These are phyloP conservation scores for Boletus eberwhitei DNA, from an alignment of 768 basidiomycete genomes.

Conservation along the genomic window DNA sequence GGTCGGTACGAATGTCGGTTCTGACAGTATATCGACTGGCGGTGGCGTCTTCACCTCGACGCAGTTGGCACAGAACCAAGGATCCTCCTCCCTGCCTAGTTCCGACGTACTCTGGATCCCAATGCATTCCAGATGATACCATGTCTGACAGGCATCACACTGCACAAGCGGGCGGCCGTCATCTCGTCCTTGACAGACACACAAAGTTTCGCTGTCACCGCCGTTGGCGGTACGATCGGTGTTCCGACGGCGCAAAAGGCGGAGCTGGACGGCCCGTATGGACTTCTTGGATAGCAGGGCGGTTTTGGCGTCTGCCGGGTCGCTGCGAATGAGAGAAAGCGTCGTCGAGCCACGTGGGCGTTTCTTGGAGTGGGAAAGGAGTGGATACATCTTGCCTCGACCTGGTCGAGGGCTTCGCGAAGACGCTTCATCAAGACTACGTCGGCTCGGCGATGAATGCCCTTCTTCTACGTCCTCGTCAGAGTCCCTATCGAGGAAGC, in stretches of 20 bases:
- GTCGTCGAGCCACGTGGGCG: slow-evolving; percentile 9
- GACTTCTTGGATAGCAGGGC: slow-evolving; percentile 72
- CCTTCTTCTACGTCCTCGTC: slow-evolving; percentile 43
- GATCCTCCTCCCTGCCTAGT: slow-evolving; percentile 72
- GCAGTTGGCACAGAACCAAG: slow-evolving; percentile 68
- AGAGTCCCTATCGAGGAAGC: slow-evolving; percentile 70
- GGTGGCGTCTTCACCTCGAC: slow-evolving; percentile 45
- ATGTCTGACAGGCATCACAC: slow-evolving; percentile 74
- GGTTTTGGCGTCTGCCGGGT: slow-evolving; percentile 73
- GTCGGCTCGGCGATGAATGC: slow-evolving; percentile 8
- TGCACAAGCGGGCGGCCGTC: slow-evolving; percentile 78
- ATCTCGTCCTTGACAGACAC: slow-evolving; percentile 64
- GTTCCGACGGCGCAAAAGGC: slow-evolving; percentile 41
- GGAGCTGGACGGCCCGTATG: slow-evolving; percentile 57
- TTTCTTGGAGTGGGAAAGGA: slow-evolving; percentile 41
- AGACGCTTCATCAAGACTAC: slow-evolving; percentile 14
- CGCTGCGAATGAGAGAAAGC: slow-evolving; percentile 47
- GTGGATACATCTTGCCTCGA: slow-evolving; percentile 60
- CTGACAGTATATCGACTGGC: slow-evolving; percentile 35
- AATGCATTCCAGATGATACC: slow-evolving; percentile 82
- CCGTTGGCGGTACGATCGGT: slow-evolving; percentile 34
- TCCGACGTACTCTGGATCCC: slow-evolving; percentile 63
- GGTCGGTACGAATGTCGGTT: slow-evolving; percentile 70
- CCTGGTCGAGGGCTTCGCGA: slow-evolving; percentile 31
- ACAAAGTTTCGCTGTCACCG: slow-evolving; percentile 52